phyloP scores from a whole-genome alignment of 345 rosid species.

The Boechera retrofracta region DNA sequence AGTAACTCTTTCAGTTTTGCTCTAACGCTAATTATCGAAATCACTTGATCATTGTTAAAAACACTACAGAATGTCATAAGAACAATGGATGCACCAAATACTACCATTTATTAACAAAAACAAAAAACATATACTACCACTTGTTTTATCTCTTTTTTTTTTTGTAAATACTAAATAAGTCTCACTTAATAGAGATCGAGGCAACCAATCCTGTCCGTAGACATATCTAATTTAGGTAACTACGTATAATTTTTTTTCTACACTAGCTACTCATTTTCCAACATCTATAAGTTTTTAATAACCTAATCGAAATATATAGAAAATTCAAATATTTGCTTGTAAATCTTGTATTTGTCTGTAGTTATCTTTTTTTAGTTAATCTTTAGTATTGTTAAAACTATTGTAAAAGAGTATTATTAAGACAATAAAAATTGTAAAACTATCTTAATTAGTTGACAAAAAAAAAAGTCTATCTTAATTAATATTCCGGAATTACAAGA shows the following conservation, averaged over 20 bases:
- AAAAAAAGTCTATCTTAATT: no score
- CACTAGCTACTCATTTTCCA: neutral
- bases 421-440: no score
- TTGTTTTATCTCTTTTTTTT: neutral
- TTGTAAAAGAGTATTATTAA: no score
- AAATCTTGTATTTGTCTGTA: no score
- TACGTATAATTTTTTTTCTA: neutral
- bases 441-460: no score
- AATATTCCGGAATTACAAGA: no score
- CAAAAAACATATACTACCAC: neutral
- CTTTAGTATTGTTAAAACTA: no score
- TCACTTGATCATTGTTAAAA: no score
- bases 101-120: neutral
- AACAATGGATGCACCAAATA: neutral
- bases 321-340: neutral
- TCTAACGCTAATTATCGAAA: no score
- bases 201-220: neutral
- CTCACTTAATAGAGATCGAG: neutral
- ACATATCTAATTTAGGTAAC: neutral
- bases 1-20: no score
- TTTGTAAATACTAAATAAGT: neutral
- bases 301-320: neutral
- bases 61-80: neutral
- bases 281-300: neutral
- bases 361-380: no score